Conservation (phyloP, 371 early-diverging fungal genomes). For the Umbelopsis sp. region DNA sequence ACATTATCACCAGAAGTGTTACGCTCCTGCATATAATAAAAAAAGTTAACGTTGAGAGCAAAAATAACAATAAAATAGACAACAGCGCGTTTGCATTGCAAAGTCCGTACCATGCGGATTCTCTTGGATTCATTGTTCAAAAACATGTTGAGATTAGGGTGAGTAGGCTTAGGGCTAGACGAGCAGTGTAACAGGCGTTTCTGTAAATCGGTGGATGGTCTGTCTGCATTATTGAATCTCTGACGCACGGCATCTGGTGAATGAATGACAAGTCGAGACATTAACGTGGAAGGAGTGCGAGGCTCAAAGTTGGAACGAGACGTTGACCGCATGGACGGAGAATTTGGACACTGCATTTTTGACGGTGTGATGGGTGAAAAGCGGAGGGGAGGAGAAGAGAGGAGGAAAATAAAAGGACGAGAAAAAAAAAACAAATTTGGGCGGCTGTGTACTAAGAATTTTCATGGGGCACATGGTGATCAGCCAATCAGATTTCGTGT, state of each 20-base stretch:
- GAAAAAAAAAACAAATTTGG: slow-evolving; percentile 4
- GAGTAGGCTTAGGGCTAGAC: slow-evolving; percentile 4
- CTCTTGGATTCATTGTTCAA: slow-evolving; percentile 2
- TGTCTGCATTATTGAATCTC: slow-evolving; percentile 16
- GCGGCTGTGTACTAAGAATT: slow-evolving; percentile 4
- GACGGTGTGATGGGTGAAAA: not conserved
- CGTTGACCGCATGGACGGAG: slow-evolving; percentile 13
- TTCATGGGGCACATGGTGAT: slow-evolving; percentile 15
- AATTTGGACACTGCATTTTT: slow-evolving; percentile 18
- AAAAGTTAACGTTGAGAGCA: not conserved
- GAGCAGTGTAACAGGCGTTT: slow-evolving; percentile 12
- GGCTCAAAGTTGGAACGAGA: slow-evolving; percentile 8
- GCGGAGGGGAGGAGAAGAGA: not conserved
- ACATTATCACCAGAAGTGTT: not conserved
- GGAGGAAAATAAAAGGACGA: slow-evolving; percentile 1
- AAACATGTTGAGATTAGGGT: slow-evolving; percentile 14
- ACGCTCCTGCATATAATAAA: not conserved
- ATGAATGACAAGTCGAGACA: slow-evolving; percentile 13
- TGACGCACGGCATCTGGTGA: slow-evolving; percentile 15
- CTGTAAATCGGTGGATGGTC: slow-evolving; percentile 18
- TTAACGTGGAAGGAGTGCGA: slow-evolving; percentile 12
- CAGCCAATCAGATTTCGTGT: slow-evolving; percentile 3
- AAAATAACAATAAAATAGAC: not conserved
- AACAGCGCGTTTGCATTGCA: too few relatives aligned
- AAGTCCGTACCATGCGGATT: slow-evolving; percentile 8